phyloP scores from a whole-genome alignment of 331 rosid genomes.

The Quercus tomentella region DNA sequence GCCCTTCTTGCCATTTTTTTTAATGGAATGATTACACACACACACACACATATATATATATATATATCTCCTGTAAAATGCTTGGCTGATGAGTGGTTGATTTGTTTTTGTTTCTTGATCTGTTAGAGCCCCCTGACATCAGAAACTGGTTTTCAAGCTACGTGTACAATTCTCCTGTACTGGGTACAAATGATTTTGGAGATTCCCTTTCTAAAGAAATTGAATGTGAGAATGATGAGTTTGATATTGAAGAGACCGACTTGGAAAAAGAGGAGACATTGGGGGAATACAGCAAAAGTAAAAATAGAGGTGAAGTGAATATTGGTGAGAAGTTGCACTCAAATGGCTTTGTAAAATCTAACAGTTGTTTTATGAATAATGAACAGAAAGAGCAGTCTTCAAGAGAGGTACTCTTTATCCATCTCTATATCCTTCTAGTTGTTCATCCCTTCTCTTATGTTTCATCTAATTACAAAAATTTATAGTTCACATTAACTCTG shows the following conservation, averaged over 20 bases:
- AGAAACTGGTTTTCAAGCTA: slow-evolving; percentile 81
- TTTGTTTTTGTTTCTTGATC: background rate
- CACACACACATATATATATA: accelerated
- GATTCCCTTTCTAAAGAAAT: slow-evolving; percentile 21
- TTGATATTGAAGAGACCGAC: slow-evolving; percentile 12
- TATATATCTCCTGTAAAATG: background rate
- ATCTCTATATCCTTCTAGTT: background rate
- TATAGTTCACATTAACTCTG: no score
- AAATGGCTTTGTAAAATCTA: slow-evolving; percentile 14
- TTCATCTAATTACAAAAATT: background rate
- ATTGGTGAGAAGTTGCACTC: slow-evolving; percentile 7
- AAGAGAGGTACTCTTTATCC: slow-evolving; percentile 24
- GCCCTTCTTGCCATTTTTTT: no score
- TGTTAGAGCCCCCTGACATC: slow-evolving; percentile 69
- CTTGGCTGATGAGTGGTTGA: background rate
- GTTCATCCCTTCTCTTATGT: background rate
- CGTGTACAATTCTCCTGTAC: slow-evolving; percentile 56
- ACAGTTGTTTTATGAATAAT: slow-evolving; percentile 6
- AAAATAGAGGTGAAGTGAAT: slow-evolving; percentile 16
- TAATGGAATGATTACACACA: no score
- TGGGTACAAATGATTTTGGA: slow-evolving; percentile 27
- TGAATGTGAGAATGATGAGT: slow-evolving; percentile 17
- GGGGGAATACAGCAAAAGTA: background rate
- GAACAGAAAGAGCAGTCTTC: slow-evolving; percentile 21
- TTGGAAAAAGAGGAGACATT: background rate